Base-by-base conservation (phyloP, 176 grass and related monocot genomes). In the Echinochloa phyllopogon region DNA sequence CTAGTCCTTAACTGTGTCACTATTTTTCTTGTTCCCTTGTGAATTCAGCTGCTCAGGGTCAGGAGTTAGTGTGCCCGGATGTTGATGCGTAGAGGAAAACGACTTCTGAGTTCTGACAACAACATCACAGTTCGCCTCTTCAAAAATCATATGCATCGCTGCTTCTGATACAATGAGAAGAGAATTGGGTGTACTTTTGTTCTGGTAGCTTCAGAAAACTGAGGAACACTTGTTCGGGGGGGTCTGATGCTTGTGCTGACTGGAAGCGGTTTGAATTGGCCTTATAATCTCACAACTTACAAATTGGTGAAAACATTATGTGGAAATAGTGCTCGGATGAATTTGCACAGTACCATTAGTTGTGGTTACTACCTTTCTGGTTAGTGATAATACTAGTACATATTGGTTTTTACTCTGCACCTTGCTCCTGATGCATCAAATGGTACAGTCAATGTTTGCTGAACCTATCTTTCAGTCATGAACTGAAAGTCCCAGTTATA, bases 21-120 rank as follows among this genome's bases (percentile, higher is more conserved):
- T 65, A 13, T 8, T 65, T 65, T 65, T 65, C 15, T 65, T 65
- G 13, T 39, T 65, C 63, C 33, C 13, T 65, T 65, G 15, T 33
- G 33, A 65, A 65, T 38, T 37, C 64, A 67, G 64, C 64, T 67
- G 33, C 37, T 67, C 36, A 39, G 60, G 60, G 60, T 62, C 59
- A 62, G 33, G 27, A 18, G 15, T 20, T 67, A 29, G 36, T 39
- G 64, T 20, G 40, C 37, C 64, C 64, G 3, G 64, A 67, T 10
- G 36, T 67, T 67, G 64, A 20, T 40, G 64, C 37, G 33, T 67
- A 40, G 64, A 18, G 64, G 37, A 41, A 66, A 39, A 63, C 7
- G 15, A 39, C 37, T 40, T 11, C 60, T 15, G 27, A 63, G 25
- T 63, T 63, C 60, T 63, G 60, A 33, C 24, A 63, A 33, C 12